Base-by-base conservation (phyloP, 805 yeast species). In the Wickerhamiella siamensis region DNA sequence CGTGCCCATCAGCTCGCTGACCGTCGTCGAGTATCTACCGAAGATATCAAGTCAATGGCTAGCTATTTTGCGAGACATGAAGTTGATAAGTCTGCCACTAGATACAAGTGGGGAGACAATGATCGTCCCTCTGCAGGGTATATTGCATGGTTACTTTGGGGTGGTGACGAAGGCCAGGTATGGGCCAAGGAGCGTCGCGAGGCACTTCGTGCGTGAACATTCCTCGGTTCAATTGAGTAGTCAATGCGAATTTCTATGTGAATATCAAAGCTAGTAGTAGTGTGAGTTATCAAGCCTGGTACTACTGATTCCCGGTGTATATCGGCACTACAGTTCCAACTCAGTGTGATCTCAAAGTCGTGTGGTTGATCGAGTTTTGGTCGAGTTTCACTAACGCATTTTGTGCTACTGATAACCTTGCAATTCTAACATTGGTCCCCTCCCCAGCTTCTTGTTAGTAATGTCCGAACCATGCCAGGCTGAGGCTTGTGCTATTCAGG, bases 401-500 rank as follows among this genome's bases (percentile, higher is more conserved):
- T n/a, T n/a, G n/a, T n/a, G n/a, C n/a, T n/a, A n/a, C n/a, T n/a
- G n/a, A n/a, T n/a, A n/a, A n/a, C n/a, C n/a, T n/a, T n/a, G n/a
- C n/a, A n/a, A n/a, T n/a, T n/a, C n/a, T n/a, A n/a, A n/a, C n/a
- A n/a, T n/a, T n/a, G n/a, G n/a, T n/a, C n/a, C n/a, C n/a, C n/a
- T n/a, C n/a, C n/a, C n/a, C n/a, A n/a, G n/a, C n/a, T n/a, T n/a
- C n/a, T n/a, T n/a, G n/a, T 24, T 24, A 15, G 17, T 15, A 15
- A 17, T 43, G 46, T 41, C 43, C 33, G 40, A 22, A 24, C 8
- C 38, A 22, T 36, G 38, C 20, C 21, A 36, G 10, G 16, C 31
- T 19, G 43, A 42, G n/a, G 54, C 56, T 8, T 53, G 56, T 39
- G 47, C 44, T 5, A 52, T 53, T 20, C 50, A 42, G 69, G 80